Conservation (phyloP, 257 asterid species). For the Solanum chilense region DNA sequence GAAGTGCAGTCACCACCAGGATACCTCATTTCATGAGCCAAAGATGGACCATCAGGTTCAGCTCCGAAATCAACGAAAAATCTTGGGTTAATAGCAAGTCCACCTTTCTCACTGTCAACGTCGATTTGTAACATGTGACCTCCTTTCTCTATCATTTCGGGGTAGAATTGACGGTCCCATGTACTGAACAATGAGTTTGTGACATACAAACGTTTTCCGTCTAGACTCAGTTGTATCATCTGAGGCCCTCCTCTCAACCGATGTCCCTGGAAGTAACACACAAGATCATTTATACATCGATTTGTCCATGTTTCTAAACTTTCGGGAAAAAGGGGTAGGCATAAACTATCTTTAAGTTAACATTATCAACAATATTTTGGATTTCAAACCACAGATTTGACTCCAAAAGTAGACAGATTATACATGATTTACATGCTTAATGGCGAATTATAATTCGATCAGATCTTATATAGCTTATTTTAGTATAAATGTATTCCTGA, state of each 20-base stretch:
- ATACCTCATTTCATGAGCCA: conserved; percentile 95
- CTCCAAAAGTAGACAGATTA: neutral
- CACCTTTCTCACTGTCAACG: conserved; percentile 70
- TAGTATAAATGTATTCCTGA: neutral
- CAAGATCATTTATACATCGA: neutral
- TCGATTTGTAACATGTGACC: conserved; percentile 75
- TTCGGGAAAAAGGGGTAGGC: neutral
- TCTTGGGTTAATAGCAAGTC: conserved; percentile 53
- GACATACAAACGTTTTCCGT: conserved; percentile 74
- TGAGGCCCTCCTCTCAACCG: conserved; percentile 89
- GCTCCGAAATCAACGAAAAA: conserved; percentile 80
- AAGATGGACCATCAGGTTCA: conserved; percentile 89
- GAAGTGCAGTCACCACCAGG: conserved; percentile 99
- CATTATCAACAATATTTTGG: neutral
- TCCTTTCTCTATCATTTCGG: conserved; percentile 72
- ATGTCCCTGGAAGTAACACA: conserved; percentile 37
- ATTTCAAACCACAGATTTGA: neutral
- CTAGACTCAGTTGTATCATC: conserved; percentile 95
- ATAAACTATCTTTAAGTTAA: neutral
- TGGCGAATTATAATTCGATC: neutral
- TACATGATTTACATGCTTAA: neutral
- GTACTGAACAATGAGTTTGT: conserved; percentile 88
- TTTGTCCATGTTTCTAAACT: neutral
- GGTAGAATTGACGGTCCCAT: conserved; percentile 91
- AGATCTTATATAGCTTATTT: neutral